Evolutionary conservation across 805 yeast genomes (phyloP).

Genomic region (Candida andamanensis): DNA sequence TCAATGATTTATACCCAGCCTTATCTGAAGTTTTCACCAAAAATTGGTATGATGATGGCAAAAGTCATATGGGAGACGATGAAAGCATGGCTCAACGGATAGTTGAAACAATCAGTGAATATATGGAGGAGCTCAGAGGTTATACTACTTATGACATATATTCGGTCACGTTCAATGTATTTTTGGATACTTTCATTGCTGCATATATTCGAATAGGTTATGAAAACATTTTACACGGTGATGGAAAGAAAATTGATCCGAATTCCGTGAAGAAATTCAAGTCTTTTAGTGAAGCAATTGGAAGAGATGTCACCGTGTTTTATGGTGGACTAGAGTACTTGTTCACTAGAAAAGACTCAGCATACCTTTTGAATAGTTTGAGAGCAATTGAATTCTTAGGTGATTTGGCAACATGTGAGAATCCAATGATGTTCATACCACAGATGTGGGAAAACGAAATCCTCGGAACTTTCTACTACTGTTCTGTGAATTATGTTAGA

Average conservation of each 20-base stretch:
- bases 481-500: slow-evolving; percentile 66
- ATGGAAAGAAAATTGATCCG: slow-evolving; percentile 40
- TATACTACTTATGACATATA: slow-evolving; percentile 39
- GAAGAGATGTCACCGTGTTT: slow-evolving; percentile 34
- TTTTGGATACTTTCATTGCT: slow-evolving; percentile 34
- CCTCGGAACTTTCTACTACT: slow-evolving; percentile 65
- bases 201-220: slow-evolving; percentile 36
- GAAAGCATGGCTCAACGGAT: slow-evolving; percentile 52
- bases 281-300: slow-evolving; percentile 34
- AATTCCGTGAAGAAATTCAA: slow-evolving; percentile 27
- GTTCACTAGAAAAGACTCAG: slow-evolving; percentile 36
- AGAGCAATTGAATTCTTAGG: slow-evolving; percentile 37
- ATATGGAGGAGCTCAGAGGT: slow-evolving; percentile 57
- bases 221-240: slow-evolving; percentile 37
- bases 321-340: slow-evolving; percentile 32
- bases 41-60: slow-evolving; percentile 59
- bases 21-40: slow-evolving; percentile 60
- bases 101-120: slow-evolving; percentile 70
- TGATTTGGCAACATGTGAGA: slow-evolving; percentile 36
- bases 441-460: slow-evolving; percentile 54
- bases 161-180: slow-evolving; percentile 32
- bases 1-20: slow-evolving; percentile 65
- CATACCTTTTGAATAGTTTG: slow-evolving; percentile 34
- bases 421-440: slow-evolving; percentile 29
- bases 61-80: slow-evolving; percentile 21